Evolutionary conservation across 495 filamentous ascomycete species (phyloP).

Genomic region (Emericellopsis terricola): DNA sequence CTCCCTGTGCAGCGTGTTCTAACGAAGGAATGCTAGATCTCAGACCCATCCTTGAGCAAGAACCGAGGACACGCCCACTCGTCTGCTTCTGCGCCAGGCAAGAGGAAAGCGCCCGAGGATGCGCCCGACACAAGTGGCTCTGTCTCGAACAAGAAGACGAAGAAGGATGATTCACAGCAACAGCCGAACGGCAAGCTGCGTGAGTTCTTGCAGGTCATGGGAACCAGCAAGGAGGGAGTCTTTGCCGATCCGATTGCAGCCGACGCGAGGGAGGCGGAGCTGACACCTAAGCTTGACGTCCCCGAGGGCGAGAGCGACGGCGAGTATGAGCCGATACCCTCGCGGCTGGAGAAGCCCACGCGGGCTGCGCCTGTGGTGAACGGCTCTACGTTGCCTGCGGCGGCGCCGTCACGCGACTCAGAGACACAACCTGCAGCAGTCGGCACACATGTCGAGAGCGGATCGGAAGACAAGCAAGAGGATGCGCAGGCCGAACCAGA

Average conservation of each 20-base stretch:
- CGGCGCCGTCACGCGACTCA: too few relatives aligned
- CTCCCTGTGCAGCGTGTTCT: background rate
- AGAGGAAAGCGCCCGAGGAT: constrained; percentile 1
- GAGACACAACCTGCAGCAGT: too few relatives aligned
- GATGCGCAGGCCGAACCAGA: too few relatives aligned
- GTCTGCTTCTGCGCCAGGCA: constrained; percentile 6
- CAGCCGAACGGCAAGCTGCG: constrained; percentile 54
- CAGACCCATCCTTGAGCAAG: constrained; percentile 11
- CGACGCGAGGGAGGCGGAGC: constrained; percentile 17
- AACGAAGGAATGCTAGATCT: constrained; percentile 9
- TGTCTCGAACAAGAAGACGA: constrained; percentile 6
- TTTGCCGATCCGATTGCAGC: constrained; percentile 23
- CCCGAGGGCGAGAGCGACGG: constrained; percentile 39
- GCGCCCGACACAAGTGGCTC: constrained; percentile 1
- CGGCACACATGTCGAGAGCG: too few relatives aligned
- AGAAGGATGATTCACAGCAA: constrained; percentile 22
- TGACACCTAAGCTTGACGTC: constrained; percentile 18
- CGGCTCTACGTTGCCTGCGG: too few relatives aligned
- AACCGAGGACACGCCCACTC: constrained; percentile 7
- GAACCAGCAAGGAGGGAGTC: constrained; percentile 44
- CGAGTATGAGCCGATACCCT: constrained; percentile 44
- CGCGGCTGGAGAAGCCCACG: constrained; percentile 20
- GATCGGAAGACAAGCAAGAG: too few relatives aligned
- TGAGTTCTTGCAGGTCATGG: constrained; percentile 77
- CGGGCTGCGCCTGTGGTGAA: too few relatives aligned